Percentiles rank a stretch among this genome's conserved stretches.
Conservation (phyloP, 2,329 filamentous ascomycete species). For the Fusarium secorum region DNA sequence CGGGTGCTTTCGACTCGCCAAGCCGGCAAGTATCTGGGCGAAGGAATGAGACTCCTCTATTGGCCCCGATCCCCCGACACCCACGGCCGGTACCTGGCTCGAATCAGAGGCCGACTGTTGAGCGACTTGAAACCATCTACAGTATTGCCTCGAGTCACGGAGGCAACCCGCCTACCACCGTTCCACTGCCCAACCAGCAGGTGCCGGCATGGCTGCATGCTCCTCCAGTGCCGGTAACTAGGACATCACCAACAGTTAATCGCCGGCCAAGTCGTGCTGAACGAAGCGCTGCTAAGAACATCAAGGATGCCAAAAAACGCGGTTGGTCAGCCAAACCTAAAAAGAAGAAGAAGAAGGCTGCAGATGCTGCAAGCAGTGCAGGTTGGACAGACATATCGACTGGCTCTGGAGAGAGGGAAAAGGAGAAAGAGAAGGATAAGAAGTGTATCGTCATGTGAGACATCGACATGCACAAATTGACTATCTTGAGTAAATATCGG, state of each 20-base stretch:
- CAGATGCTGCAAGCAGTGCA: conserved; percentile 54
- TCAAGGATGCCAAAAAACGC: conserved; percentile 65
- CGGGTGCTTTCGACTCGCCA: conserved; percentile 61
- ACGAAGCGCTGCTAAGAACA: conserved; percentile 68
- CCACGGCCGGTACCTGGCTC: conserved; percentile 51
- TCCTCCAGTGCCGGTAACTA: conserved; percentile 46
- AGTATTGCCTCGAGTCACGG: conserved; percentile 44
- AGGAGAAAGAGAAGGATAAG: conserved; percentile 55
- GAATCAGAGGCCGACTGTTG: conserved; percentile 55
- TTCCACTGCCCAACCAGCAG: conserved; percentile 25
- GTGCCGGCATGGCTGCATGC: conserved; percentile 49
- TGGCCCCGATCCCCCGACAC: conserved; percentile 62
- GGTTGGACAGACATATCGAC: conserved; percentile 63
- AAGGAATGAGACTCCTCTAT: conserved; percentile 54
- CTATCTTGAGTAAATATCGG: neutral
- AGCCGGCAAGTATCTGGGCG: conserved; percentile 45
- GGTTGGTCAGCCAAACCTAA: conserved; percentile 60
- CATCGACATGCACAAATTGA: neutral
- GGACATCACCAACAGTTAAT: conserved; percentile 54
- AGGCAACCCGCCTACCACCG: conserved; percentile 12
- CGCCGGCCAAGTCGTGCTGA: conserved; percentile 64
- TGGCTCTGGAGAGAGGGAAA: conserved; percentile 38
- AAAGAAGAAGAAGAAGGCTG: conserved; percentile 52
- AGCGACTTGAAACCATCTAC: conserved; percentile 64
- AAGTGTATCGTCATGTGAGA: conserved; percentile 64